phyloP scores from a whole-genome alignment of 2,329 filamentous ascomycete species.

The Akanthomyces lecanii region DNA sequence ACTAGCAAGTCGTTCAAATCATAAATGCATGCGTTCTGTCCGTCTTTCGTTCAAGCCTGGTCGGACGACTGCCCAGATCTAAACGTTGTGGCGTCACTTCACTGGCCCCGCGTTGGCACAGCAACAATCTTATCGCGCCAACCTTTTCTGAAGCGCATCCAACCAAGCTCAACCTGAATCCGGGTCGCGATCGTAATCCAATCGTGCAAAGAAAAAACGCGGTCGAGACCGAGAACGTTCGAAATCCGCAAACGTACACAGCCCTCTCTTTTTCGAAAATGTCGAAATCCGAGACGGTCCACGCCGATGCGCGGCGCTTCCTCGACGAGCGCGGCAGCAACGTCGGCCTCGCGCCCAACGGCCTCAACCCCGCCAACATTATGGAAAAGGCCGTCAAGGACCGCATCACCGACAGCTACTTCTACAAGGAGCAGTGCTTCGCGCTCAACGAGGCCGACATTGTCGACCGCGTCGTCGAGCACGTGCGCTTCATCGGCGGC shows the following conservation, averaged over 20 bases:
- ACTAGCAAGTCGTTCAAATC: neutral
- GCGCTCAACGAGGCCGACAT: constrained; percentile 81
- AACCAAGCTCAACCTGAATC: constrained; percentile 15
- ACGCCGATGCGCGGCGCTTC: constrained; percentile 75
- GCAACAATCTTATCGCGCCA: constrained; percentile 43
- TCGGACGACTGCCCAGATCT: neutral
- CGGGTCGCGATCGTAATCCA: constrained; percentile 5
- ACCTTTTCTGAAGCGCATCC: constrained; percentile 11
- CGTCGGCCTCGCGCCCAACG: constrained; percentile 72
- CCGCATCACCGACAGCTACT: constrained; percentile 91
- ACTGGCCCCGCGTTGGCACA: constrained; percentile 30
- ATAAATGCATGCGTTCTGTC: neutral
- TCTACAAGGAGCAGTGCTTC: constrained; percentile 99
- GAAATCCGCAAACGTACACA: neutral
- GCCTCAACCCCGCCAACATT: constrained; percentile 89
- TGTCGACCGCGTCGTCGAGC: constrained; percentile 82
- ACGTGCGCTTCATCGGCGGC: constrained; percentile 78
- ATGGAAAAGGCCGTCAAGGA: constrained; percentile 95
- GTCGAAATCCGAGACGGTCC: constrained; percentile 50
- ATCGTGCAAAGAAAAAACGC: neutral
- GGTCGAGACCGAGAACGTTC: constrained; percentile 9
- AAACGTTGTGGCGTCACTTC: constrained; percentile 5
- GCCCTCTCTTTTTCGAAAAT: constrained; percentile 21
- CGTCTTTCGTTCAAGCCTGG: neutral
- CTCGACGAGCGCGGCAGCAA: constrained; percentile 87